These are phyloP conservation scores for Limnomonas spitsbergensis DNA, from an alignment of 139 green algal species.

Conservation along the genomic window DNA sequence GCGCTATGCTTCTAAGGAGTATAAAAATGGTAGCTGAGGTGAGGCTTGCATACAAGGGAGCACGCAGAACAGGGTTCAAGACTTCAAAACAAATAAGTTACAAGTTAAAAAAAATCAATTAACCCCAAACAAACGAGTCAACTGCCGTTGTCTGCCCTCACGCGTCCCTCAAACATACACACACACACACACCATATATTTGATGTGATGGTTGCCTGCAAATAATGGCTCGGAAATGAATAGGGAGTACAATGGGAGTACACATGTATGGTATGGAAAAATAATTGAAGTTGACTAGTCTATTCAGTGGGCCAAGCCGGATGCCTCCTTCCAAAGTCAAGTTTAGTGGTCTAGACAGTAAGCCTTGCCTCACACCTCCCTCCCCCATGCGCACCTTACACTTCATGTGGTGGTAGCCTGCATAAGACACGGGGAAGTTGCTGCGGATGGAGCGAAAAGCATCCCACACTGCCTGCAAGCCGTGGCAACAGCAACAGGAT, in stretches of 20 bases:
- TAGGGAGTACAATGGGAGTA: background rate
- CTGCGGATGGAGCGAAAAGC: conserved; percentile 12
- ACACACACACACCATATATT: too few species aligned
- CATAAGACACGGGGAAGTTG: conserved; percentile 42
- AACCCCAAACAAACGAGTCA: too few species aligned
- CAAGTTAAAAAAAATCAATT: too few species aligned
- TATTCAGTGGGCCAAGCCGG: background rate
- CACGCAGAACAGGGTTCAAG: too few species aligned
- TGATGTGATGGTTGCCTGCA: too few species aligned
- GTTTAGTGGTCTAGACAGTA: background rate
- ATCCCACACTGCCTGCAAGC: conserved; percentile 29
- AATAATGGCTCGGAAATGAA: background rate
- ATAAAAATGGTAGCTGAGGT: too few species aligned
- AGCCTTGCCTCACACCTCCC: background rate
- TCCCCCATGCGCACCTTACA: conserved; percentile 45
- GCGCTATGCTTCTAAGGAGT: too few species aligned
- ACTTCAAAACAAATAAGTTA: too few species aligned
- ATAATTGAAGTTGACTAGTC: background rate
- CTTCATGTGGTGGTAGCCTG: conserved; percentile 57
- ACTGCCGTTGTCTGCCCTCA: too few species aligned
- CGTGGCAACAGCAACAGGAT: conserved; percentile 12
- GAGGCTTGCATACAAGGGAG: too few species aligned
- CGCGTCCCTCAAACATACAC: too few species aligned
- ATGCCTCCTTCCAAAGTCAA: too few species aligned
- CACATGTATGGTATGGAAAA: background rate